These are phyloP conservation scores for Candida sithepensis DNA, from an alignment of 805 yeast genomes.

Conservation along the genomic window DNA sequence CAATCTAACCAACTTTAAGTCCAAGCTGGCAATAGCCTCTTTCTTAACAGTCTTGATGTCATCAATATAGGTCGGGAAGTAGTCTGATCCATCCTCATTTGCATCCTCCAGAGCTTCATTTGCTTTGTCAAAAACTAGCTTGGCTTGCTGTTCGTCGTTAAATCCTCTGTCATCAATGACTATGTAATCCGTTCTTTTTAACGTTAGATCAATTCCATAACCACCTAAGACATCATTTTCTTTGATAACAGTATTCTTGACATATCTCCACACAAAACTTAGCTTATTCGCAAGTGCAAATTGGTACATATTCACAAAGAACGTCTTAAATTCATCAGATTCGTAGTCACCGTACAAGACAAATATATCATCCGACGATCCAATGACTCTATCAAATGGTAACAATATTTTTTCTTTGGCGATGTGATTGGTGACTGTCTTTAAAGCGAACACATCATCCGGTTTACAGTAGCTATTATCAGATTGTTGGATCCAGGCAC, in stretches of 20 bases:
- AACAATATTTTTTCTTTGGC: conserved; percentile 17
- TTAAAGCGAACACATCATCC: conserved; percentile 77
- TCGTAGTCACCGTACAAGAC: conserved; percentile 64
- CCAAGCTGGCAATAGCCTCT: conserved; percentile 35
- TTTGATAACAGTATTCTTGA: conserved; percentile 31
- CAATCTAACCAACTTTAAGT: conserved; percentile 38
- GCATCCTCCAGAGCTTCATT: conserved; percentile 1
- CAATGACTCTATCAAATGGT: conserved; percentile 65
- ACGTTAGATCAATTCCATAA: conserved; percentile 61
- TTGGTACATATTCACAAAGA: conserved; percentile 55
- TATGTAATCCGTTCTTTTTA: conserved; percentile 65
- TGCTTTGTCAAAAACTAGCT: conserved; percentile 22
- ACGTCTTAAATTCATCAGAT: conserved; percentile 46
- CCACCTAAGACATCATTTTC: conserved; percentile 43
- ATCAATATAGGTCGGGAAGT: conserved; percentile 22
- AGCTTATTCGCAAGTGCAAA: conserved; percentile 64
- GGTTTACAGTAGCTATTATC: conserved; percentile 53
- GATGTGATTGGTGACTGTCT: conserved; percentile 41
- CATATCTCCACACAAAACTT: conserved; percentile 73
- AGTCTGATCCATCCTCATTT: background rate
- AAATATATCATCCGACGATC: conserved; percentile 35
- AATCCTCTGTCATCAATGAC: conserved; percentile 58
- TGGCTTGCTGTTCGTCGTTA: conserved; percentile 25
- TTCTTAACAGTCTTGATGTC: conserved; percentile 31
- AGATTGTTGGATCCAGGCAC: conserved; percentile 52